Evolutionary conservation across 2,329 filamentous ascomycete species (phyloP), one percentile per base, ranked within the genome.

Genomic region (Claviceps sp.): DNA sequence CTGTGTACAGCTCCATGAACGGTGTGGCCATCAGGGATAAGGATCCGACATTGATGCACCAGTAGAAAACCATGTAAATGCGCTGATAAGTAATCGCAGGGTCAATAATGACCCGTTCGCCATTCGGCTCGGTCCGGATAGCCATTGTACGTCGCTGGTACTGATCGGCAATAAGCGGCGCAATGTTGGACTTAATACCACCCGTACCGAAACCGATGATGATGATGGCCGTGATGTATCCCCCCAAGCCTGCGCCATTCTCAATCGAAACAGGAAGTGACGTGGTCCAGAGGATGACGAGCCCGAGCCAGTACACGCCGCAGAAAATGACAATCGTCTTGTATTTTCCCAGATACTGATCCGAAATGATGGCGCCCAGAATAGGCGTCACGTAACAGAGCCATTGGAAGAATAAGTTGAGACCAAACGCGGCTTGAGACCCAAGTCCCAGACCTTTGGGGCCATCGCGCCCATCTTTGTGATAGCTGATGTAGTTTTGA

Each of bases 11-110:
- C 64, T 89, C 85, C 70, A 87, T 76, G 62, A 80, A 82, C 1
- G 79, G 79, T 0, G 81, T 87, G 6, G 77, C 81, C 58, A 88
- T 74, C 51, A 79, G 71, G 0, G 79, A 85, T 6, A 89, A 71
- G 1, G 81, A 78, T n/a, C 84, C 85, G 16, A 89, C 58, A 65
- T 89, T 88, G 62, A 88, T 87, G 67, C 79, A 84, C 64, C 76
- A 74, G 67, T 87, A 87, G 70, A 87, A 87, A 61, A 87, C 77
- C 80, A 81, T 85, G 71, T 85, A 87, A 55, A 87, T 80, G 47
- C 81, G 74, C 60, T 83, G 78, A 55, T 82, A 76, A 1, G 84
- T 87, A 51, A 85, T 70, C 41, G 76, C 72, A 0, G 82, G 82
- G 58, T 87, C 82, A 26, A 85, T 76, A 56, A 87, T 74, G 51